Conservation (phyloP, 169 alveolate species). For the Eimeria sp. region DNA sequence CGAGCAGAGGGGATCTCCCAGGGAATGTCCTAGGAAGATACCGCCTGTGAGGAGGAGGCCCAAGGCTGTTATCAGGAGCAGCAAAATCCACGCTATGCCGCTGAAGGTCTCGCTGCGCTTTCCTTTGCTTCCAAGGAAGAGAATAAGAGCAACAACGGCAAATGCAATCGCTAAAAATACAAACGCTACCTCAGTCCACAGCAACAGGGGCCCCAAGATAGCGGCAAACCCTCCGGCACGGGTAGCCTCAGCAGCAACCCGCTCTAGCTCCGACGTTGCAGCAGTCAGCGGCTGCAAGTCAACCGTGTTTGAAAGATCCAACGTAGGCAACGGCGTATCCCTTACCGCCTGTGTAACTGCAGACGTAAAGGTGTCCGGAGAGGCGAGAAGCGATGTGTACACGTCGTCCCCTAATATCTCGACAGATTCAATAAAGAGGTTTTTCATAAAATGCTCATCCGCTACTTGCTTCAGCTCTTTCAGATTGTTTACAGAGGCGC, state of each 20-base stretch:
- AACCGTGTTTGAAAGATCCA: not conserved
- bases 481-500: not conserved
- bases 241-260: not conserved
- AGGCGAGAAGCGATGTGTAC: not conserved
- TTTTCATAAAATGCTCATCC: not conserved
- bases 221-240: not conserved
- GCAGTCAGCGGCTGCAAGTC: not conserved
- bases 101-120: not conserved
- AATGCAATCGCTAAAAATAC: not conserved
- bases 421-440: not conserved
- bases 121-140: not conserved
- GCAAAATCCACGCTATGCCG: not conserved
- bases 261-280: not conserved
- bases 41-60: constrained; percentile 3
- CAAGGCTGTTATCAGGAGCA: not conserved
- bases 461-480: not conserved
- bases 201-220: not conserved
- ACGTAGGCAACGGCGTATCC: not conserved
- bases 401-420: not conserved
- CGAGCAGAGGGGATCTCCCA: not conserved
- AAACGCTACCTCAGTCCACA: not conserved
- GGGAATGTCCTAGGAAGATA: not conserved
- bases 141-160: constrained; percentile 1
- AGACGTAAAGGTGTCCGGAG: not conserved
- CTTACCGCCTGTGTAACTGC: not conserved